Base-by-base conservation (phyloP, 768 basidiomycete species). In the Lentinula aciculospora region DNA sequence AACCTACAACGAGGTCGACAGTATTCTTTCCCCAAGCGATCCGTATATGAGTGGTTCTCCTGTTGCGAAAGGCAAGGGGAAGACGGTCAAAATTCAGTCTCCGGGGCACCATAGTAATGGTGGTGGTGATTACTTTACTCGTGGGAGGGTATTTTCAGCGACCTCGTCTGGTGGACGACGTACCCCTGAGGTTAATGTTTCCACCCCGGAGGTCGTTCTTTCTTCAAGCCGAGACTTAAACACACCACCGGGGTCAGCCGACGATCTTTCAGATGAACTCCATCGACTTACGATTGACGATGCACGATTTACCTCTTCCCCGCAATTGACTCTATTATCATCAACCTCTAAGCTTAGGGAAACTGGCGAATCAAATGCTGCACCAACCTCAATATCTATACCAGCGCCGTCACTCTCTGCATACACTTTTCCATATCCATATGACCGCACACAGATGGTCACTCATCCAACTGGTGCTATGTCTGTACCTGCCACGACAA, bases 91-190 rank as follows among this genome's bases (percentile, higher is more conserved):
- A 32, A 31, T 42, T 28, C 54, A 34, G 10, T 28, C 56, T 37
- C 56, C 44, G 19, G 46, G 47, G 25, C 4, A 29, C 25, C 13
- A 32, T 8, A 42, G 12, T 27, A 36, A 28, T 8, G 56, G 45
- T 7, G 12, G 48, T 31, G 56, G 48, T 48, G 56, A 57, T 37
- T 57, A 57, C 21, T 57, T 57, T 15, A 47, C 56, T 3, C 28
- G 56, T 17, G 56, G 56, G 32, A 25, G 46, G 21, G 56, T 48
- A 27, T 57, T 57, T 21, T 57, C 56, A n/a, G 45, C 46, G 3
- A 19, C 44, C 13, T 44, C 55, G 45, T 44, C 27, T 19, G 21
- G 28, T n/a, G 47, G 27, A 29, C 42, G 21, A 4, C 49, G 29
- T 34, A 50, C 28, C 19, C 49, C 29, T 19, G 13, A 19, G 9